Evolutionary conservation across 2,329 filamentous ascomycete species (phyloP).

Genomic region (Penicillium sclerotigenum): DNA sequence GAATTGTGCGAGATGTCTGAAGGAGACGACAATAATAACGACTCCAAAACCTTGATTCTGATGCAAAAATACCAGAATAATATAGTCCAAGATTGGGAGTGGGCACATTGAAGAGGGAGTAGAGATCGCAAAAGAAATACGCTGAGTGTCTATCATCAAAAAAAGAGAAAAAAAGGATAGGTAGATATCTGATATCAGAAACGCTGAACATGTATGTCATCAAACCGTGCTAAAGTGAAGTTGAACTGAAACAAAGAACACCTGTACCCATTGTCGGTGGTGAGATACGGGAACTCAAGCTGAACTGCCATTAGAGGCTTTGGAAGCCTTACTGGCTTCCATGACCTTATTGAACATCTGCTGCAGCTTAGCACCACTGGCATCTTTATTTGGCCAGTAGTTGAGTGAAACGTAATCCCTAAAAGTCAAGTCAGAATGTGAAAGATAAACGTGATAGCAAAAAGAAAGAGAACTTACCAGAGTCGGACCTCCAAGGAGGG

Average conservation of each 20-base stretch:
- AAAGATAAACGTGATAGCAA: background rate
- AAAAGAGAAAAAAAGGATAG: background rate
- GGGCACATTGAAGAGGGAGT: background rate
- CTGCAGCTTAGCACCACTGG: conserved; percentile 35
- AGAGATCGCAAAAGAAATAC: background rate
- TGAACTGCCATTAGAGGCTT: conserved; percentile 29
- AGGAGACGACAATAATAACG: background rate
- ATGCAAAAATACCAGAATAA: background rate
- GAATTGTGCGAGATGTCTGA: background rate
- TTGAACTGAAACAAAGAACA: conserved; percentile 6
- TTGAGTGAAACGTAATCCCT: conserved; percentile 46
- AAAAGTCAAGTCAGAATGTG: conserved; percentile 24
- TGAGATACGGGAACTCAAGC: background rate
- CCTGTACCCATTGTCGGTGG: background rate
- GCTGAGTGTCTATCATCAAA: conserved; percentile 3
- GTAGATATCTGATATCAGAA: conserved; percentile 5
- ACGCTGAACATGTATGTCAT: conserved; percentile 18
- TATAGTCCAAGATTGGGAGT: background rate
- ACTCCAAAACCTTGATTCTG: background rate
- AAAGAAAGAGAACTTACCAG: conserved; percentile 38
- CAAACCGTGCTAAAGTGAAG: conserved; percentile 11
- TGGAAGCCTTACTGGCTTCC: conserved; percentile 29
- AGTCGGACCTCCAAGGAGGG: conserved; percentile 44
- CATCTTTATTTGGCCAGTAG: conserved; percentile 49
- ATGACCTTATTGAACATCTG: conserved; percentile 40